These are phyloP conservation scores for Kodamaea restingae DNA, from an alignment of 805 yeast species.

Conservation along the genomic window DNA sequence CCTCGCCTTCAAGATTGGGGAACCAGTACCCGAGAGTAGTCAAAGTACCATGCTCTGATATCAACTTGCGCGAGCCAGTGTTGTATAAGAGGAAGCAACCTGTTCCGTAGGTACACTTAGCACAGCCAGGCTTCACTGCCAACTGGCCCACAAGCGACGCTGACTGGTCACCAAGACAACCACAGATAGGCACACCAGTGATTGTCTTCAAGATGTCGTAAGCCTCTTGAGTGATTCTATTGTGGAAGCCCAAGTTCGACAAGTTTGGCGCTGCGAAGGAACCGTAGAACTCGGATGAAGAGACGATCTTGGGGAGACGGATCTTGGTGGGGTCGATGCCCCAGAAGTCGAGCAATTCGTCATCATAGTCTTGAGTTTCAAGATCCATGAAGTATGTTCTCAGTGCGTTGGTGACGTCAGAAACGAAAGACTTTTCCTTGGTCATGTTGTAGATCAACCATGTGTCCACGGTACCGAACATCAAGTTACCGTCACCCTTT, in stretches of 20 bases:
- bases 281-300: conserved; percentile 78
- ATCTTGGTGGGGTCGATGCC: conserved; percentile 66
- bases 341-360: conserved; percentile 72
- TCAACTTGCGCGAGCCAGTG: conserved; percentile 70
- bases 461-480: conserved; percentile 93
- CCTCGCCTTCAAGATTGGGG: conserved; percentile 52
- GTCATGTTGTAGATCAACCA: conserved; percentile 90
- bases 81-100: conserved; percentile 90
- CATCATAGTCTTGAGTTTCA: conserved; percentile 70
- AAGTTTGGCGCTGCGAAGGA: conserved; percentile 60
- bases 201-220: conserved; percentile 46
- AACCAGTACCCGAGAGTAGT: conserved; percentile 92
- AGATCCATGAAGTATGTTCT: conserved; percentile 88
- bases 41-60: conserved; percentile 74
- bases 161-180: conserved; percentile 92
- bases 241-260: conserved; percentile 47
- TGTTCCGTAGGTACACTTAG: conserved; percentile 95
- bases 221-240: conserved; percentile 50
- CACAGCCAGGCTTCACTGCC: conserved; percentile 78
- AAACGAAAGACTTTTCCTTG: conserved; percentile 60
- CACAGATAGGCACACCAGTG: conserved; percentile 70
- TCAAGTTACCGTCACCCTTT: conserved; percentile 62
- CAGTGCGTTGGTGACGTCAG: conserved; percentile 90
- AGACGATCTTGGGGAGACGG: conserved; percentile 68
- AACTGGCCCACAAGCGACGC: conserved; percentile 91